Conservation (phyloP, 2,329 filamentous ascomycete species). For the Fusarium armeniacum region DNA sequence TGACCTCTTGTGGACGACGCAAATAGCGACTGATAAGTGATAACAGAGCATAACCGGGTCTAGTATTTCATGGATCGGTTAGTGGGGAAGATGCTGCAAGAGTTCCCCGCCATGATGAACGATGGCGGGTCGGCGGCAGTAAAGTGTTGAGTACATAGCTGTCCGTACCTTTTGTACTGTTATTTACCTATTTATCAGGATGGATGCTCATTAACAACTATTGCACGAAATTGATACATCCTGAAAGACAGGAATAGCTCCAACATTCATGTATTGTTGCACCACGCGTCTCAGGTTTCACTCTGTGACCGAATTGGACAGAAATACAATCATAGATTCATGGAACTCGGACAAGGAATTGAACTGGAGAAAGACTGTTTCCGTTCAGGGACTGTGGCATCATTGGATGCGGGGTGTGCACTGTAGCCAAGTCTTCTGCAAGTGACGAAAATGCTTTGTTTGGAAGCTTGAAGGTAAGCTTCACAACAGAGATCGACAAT, state of each 20-base stretch:
- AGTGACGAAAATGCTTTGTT: slow-evolving; percentile 32
- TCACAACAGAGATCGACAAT: slow-evolving; percentile 14
- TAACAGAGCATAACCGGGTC: slow-evolving; percentile 23
- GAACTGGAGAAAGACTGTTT: slow-evolving; percentile 23
- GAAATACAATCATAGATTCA: slow-evolving; percentile 14
- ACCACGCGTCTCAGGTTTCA: slow-evolving; percentile 29
- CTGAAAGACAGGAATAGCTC: neutral
- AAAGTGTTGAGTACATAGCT: slow-evolving; percentile 22
- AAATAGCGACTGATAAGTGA: slow-evolving; percentile 8
- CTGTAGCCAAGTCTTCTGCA: slow-evolving; percentile 40
- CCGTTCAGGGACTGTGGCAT: slow-evolving; percentile 46
- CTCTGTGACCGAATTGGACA: slow-evolving; percentile 6
- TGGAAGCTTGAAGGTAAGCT: slow-evolving; percentile 25
- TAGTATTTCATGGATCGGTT: slow-evolving; percentile 39
- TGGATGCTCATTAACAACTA: neutral
- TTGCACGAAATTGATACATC: neutral
- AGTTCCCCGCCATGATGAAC: slow-evolving; percentile 43
- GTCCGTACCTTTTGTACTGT: neutral
- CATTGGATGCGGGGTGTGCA: slow-evolving; percentile 49
- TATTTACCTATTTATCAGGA: neutral
- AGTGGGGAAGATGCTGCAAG: slow-evolving; percentile 46
- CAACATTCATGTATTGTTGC: slow-evolving; percentile 18
- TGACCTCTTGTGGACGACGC: slow-evolving; percentile 44
- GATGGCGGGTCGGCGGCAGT: slow-evolving; percentile 26
- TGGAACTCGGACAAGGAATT: slow-evolving; percentile 13